Conservation (phyloP, 2,329 filamentous ascomycete genomes). For the Parasarocladium wereldwijsianum region DNA sequence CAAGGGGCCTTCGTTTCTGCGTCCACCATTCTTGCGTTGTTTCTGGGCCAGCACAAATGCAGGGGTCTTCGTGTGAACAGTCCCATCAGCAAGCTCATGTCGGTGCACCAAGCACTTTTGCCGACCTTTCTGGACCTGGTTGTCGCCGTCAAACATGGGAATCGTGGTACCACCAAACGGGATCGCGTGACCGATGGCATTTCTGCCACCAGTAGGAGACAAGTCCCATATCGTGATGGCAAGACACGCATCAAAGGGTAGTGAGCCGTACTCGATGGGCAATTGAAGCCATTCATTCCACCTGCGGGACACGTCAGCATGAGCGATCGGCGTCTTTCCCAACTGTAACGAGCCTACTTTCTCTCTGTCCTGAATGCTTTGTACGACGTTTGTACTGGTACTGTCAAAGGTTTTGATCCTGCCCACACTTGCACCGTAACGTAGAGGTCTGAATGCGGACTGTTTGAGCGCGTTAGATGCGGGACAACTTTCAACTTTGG, state of each 20-base stretch:
- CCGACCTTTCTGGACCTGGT: constrained; percentile 77
- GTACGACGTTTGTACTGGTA: constrained; percentile 85
- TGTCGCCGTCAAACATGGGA: constrained; percentile 81
- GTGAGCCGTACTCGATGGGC: constrained; percentile 68
- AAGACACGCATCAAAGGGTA: constrained; percentile 69
- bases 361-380: constrained; percentile 70
- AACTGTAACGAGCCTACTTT: constrained; percentile 24
- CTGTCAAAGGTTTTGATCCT: constrained; percentile 85
- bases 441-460: constrained; percentile 75
- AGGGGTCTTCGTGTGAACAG: constrained; percentile 66
- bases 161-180: constrained; percentile 93
- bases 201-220: constrained; percentile 60
- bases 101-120: constrained; percentile 84
- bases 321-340: neutral
- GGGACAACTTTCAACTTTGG: neutral
- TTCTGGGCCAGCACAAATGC: constrained; percentile 22
- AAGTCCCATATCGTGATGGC: constrained; percentile 94
- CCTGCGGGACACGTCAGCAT: constrained; percentile 20
- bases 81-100: constrained; percentile 71
- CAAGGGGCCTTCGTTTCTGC: constrained; percentile 30
- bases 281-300: constrained; percentile 97
- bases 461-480: constrained; percentile 20
- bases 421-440: constrained; percentile 90
- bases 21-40: constrained; percentile 27
- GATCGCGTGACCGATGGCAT: constrained; percentile 60